These are phyloP conservation scores for Rosa hybrid DNA, from an alignment of 331 rosid genomes.

Conservation along the genomic window DNA sequence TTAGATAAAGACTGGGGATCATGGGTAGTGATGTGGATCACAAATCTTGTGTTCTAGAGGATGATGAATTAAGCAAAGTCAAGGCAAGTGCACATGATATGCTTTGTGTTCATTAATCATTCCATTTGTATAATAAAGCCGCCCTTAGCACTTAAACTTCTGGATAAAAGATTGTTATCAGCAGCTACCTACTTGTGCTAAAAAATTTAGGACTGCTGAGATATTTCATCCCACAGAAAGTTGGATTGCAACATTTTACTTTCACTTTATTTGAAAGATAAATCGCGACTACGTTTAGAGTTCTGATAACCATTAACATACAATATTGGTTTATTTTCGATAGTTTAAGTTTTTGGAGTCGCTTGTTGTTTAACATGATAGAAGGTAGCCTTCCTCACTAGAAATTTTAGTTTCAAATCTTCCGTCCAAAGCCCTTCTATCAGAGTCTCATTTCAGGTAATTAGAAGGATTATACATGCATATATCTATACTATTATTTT, in stretches of 20 bases:
- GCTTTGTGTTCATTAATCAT: background rate
- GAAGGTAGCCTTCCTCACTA: no score
- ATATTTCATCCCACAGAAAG: no score
- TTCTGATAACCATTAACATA: background rate
- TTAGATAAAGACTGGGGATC: background rate
- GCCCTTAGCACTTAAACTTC: background rate
- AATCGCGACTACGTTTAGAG: no score
- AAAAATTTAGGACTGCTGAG: background rate
- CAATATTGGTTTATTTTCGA: background rate
- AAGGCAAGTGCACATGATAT: background rate
- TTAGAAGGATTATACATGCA: no score
- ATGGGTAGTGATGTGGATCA: slow-evolving; percentile 19
- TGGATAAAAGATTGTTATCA: background rate
- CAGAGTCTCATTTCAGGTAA: no score
- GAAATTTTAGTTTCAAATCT: no score
- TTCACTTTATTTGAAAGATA: no score
- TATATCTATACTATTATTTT: no score
- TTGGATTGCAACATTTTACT: no score
- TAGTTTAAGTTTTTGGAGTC: background rate
- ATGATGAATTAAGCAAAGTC: background rate
- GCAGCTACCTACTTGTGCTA: background rate
- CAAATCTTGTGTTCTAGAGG: slow-evolving; percentile 5
- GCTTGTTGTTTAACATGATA: background rate
- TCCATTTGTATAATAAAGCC: slow-evolving; percentile 12
- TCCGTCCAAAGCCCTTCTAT: no score